Base-by-base conservation (phyloP, 1,284 basidiomycete species). In the Malassezia vespertilionis region DNA sequence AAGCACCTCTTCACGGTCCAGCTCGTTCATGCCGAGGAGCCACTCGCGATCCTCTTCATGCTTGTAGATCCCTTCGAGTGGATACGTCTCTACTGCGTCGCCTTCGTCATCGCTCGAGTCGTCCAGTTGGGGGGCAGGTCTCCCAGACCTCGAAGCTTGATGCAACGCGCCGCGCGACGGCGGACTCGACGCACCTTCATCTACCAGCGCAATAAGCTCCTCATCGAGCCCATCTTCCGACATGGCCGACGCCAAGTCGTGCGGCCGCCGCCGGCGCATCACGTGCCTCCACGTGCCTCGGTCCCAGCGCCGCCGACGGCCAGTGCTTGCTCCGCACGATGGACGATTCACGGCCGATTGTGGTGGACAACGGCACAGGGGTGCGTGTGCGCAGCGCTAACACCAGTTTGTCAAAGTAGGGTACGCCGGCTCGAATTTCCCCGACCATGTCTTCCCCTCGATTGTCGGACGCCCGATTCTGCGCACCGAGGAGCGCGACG, bases 311-410 rank as follows among this genome's bases (percentile, higher is more conserved):
- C 40, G n/a, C 30, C 28, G 24, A 35, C 31, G 40, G n/a, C 31
- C 39, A 27, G 24, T 44, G 41, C 40, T 32, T 42, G 36, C 23
- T 33, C 20, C 33, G 33, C 9, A 42, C 5, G 18, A 71, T 70
- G 70, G 65, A 58, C 27, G 67, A 71, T 41, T 46, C 56, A 41
- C 69, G 77, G 26, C 91, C 90, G 37, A 76, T 96, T 56, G 89
- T 96, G 46, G 87, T 96, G 42, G 90, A 96, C 72, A 95, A 95
- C 63, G 91, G 91, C 72, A 96, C 91, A 40, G 91, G 90, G 54
- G 89, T 91, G 74, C 18, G 31, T 26, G 21, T 20, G 7, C 14
- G n/a, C 12, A 10, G 17, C 17, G 4, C 24, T 36, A n/a, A 22
- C 30, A 24, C 26, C 46, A 58, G 54, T 67, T 70, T 56, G 91